These are phyloP conservation scores for Choricystis sp. DNA, from an alignment of 139 green algal genomes.

Conservation along the genomic window DNA sequence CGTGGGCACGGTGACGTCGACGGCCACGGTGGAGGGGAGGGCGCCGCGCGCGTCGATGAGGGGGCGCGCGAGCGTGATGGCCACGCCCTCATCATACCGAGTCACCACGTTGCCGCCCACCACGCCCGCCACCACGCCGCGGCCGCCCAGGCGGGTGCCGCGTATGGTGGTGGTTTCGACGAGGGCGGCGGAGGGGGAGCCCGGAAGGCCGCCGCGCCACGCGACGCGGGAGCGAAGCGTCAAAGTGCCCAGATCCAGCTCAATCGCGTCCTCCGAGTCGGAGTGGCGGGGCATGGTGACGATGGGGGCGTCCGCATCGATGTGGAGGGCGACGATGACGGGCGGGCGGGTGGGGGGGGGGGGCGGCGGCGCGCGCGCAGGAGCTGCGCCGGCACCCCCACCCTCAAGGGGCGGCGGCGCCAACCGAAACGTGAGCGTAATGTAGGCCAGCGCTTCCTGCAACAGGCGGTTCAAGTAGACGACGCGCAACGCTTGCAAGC, in stretches of 20 bases:
- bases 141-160: neutral
- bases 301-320: constrained; percentile 51
- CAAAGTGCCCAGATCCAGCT: constrained; percentile 61
- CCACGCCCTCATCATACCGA: constrained; percentile 22
- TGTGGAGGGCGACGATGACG: constrained; percentile 51
- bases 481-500: constrained; percentile 54
- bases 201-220: constrained; percentile 21
- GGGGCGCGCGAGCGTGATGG: constrained; percentile 21
- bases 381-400: neutral
- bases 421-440: constrained; percentile 25
- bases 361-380: neutral
- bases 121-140: constrained; percentile 1
- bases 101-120: constrained; percentile 38
- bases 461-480: constrained; percentile 82
- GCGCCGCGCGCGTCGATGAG: constrained; percentile 15
- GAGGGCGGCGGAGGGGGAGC: constrained; percentile 6
- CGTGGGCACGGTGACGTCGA: constrained; percentile 34
- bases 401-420: constrained; percentile 2
- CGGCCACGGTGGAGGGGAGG: constrained; percentile 9
- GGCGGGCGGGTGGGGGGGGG: constrained; percentile 3
- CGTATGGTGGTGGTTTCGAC: constrained; percentile 10
- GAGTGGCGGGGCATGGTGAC: constrained; percentile 53
- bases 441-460: constrained; percentile 27
- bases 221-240: constrained; percentile 32
- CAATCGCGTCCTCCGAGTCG: constrained; percentile 18